Base-by-base conservation (phyloP, 805 yeast genomes). In the Saturnispora serradocipensis region DNA sequence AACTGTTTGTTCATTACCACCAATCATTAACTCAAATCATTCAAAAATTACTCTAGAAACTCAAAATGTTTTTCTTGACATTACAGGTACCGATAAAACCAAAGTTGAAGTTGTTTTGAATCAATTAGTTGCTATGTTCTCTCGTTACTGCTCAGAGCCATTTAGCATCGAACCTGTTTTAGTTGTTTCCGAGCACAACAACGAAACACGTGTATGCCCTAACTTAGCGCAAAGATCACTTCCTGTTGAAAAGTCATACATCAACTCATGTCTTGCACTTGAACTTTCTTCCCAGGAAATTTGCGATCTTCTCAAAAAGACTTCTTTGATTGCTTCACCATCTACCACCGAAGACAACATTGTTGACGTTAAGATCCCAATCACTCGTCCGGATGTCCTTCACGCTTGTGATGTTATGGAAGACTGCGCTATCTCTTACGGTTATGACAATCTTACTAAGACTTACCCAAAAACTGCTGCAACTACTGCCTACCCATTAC, bases 401-500 rank as follows among this genome's bases (percentile, higher is more conserved):
- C 99, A 93, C 70, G 95, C 88, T 67, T 91, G 98, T 76, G 99
- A 93, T 71, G 84, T 93, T 59, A 87, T 93, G 95, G 99, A 93
- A 71, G 99, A 93, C 69, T 96, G 91, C 46, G 99, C 97, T 46
- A 85, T 93, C 64, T 95, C 88, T 30, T 93, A 88, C 66, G 99
- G 99, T 53, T 93, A 85, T 76, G 86, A 90, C 72, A 88, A 87
- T 66, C 76, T 93, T 64, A 78, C 77, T 56, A 88, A 84, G 71
- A 82, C 93, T 48, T 78, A 78, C 58, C 88, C 93, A 63, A 78
- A 88, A 58, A 76, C 88, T 32, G 83, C 83, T 52, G 79, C 96
- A 9, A 80, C 85, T 57, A 84, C 88, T 56, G 96, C 95, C 24
- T 76, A 85, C 51, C 89, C 98, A 43, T 78, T 91, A 66, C 96